Evolutionary conservation across 441 rosid genomes (phyloP).

Genomic region (Erodium texanum): DNA sequence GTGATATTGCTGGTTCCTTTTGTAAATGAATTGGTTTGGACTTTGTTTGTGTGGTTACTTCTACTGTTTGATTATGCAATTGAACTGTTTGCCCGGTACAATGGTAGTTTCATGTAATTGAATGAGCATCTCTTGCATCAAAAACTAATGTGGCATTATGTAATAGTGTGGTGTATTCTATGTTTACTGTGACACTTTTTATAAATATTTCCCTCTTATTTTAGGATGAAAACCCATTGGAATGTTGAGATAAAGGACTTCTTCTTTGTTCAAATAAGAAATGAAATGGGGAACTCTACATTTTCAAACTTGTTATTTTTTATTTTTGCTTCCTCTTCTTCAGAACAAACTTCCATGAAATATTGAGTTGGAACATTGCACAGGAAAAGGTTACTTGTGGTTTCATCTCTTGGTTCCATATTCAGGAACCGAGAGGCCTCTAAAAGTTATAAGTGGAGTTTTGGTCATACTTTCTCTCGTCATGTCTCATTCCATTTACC

Average conservation of each 20-base stretch:
- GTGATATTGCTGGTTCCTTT: neutral
- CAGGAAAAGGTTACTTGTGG: neutral
- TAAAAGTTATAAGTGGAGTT: neutral
- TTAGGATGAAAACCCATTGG: neutral
- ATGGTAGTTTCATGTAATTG: neutral
- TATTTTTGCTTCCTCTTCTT: neutral
- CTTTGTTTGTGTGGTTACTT: neutral
- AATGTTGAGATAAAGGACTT: neutral
- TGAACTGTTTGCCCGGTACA: neutral
- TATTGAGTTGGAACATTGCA: neutral
- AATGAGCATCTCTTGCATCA: neutral
- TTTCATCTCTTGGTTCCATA: neutral
- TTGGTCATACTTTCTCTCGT: neutral
- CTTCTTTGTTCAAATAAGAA: neutral
- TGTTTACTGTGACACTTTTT: neutral
- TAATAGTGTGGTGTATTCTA: neutral
- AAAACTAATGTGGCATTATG: neutral
- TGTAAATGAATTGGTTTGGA: neutral
- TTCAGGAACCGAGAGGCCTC: neutral
- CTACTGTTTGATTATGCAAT: neutral
- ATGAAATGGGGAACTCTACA: neutral
- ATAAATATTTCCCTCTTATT: neutral
- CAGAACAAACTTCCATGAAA: too few relatives aligned
- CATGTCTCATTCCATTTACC: neutral
- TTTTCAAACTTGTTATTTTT: neutral